Base-by-base conservation (phyloP, 768 basidiomycete species). In the Boletus pseudo-olivaceus region DNA sequence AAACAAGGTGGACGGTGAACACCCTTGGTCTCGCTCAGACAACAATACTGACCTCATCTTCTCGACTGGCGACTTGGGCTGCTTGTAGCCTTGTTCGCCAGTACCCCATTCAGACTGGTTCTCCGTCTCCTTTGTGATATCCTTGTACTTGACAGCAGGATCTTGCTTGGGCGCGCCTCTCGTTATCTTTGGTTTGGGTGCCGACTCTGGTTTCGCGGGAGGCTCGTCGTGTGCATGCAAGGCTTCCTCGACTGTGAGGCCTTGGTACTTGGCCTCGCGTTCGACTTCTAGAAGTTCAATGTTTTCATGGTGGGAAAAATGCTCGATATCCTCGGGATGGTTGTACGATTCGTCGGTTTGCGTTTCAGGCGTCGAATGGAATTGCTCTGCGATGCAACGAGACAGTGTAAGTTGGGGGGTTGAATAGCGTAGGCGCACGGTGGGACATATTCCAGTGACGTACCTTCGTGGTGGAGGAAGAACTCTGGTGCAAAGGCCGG, bases 391-490 rank as follows among this genome's bases (percentile, higher is more conserved):
- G 10, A 23, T 9, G 32, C 27, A 4, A 53, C 34, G n/a, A 58
- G 27, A 23, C 6, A 5, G 30, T 55, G 54, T 17, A 7, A 52
- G 43, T 20, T 11, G 33, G 42, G 17, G 2, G 5, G 1, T 38
- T 7, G 23, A 20, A 19, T 34, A n/a, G n/a, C 32, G 27, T 17
- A 1, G n/a, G 7, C n/a, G 10, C 19, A 30, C 14, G 7, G 23
- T 27, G 15, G 17, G 11, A 34, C 23, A 0, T 19, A 12, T 37
- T 7, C 19, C 37, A n/a, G 17, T 12, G 35, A 60, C 73, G 64
- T 55, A 87, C 93, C 95, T 83, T 99, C 97, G 72, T 99, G 97
- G 66, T 98, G 95, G 45, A 95, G 78, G 81, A 94, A 95, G 75
- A 95, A 95, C 72, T 96, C 90, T 89, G 49, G 20, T 5, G 41